These are phyloP conservation scores for Neopestalotiopsis sp. DNA, from an alignment of 2,329 filamentous ascomycete species.

Conservation along the genomic window DNA sequence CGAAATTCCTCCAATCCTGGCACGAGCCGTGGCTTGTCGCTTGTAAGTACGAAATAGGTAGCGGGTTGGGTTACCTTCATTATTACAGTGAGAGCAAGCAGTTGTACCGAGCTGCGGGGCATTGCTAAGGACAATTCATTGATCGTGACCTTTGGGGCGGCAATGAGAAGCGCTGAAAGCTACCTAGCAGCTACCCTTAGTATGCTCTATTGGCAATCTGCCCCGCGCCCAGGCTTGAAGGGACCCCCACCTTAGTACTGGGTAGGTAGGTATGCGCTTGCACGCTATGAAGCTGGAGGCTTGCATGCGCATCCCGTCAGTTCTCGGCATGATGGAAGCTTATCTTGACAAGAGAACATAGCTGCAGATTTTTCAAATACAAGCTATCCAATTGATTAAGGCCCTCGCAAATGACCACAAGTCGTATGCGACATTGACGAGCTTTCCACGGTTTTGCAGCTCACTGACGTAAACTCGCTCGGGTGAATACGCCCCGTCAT, in stretches of 20 bases:
- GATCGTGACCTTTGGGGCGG: background rate
- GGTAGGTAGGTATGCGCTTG: background rate
- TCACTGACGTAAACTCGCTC: slow-evolving; percentile 3
- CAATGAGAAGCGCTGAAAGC: background rate
- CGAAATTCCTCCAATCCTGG: slow-evolving; percentile 15
- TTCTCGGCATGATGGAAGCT: background rate
- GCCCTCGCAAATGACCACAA: background rate
- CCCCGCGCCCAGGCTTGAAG: background rate
- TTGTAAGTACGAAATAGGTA: background rate
- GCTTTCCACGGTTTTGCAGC: background rate
- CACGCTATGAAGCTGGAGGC: background rate
- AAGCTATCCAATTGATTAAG: background rate
- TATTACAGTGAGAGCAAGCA: background rate
- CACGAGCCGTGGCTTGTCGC: background rate
- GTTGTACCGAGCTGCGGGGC: slow-evolving; percentile 17
- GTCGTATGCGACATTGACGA: background rate
- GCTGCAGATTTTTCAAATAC: background rate
- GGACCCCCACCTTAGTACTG: background rate
- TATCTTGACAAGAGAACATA: background rate
- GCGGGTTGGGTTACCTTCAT: background rate
- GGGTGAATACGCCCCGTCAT: slow-evolving; percentile 27
- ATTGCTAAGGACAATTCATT: background rate
- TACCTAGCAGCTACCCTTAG: background rate
- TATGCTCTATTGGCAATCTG: background rate
- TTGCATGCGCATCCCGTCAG: background rate